phyloP scores from a whole-genome alignment of 805 yeast genomes.

The Candida tallmaniae region DNA sequence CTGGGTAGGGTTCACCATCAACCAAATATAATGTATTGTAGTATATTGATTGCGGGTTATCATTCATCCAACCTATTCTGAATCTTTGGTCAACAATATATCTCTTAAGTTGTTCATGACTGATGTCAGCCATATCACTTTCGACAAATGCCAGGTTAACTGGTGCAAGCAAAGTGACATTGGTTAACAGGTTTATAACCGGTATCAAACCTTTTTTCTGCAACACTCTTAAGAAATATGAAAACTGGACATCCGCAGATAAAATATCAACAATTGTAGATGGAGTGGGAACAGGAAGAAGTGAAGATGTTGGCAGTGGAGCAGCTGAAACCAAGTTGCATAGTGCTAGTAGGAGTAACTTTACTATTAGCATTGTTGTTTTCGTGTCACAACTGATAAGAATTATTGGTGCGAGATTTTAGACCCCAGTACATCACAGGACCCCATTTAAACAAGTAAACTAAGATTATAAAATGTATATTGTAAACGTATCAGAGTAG shows the following conservation, averaged over 20 bases:
- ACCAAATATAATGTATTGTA: constrained; percentile 26
- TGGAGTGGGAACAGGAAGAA: constrained; percentile 22
- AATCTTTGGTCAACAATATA: constrained; percentile 32
- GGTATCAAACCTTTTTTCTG: constrained; percentile 65
- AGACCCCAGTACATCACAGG: too few species aligned
- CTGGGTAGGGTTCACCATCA: constrained; percentile 16
- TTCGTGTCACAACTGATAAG: too few species aligned
- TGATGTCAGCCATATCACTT: not conserved
- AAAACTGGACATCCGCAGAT: constrained; percentile 64
- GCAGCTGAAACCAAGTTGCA: too few species aligned
- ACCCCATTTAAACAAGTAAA: too few species aligned
- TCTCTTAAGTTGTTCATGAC: constrained; percentile 15
- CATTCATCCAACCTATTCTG: constrained; percentile 25
- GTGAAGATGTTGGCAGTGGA: too few species aligned
- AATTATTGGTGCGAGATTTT: too few species aligned
- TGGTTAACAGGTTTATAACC: constrained; percentile 49
- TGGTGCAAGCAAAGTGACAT: constrained; percentile 77
- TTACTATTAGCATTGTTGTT: too few species aligned
- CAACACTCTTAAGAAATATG: constrained; percentile 54
- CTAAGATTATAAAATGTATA: too few species aligned
- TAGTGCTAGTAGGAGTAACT: not conserved
- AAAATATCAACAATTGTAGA: constrained; percentile 61
- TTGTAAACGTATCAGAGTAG: too few species aligned
- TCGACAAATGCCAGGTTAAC: constrained; percentile 66
- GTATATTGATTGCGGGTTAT: constrained; percentile 18